Evolutionary conservation across 169 alveolate species (phyloP).

Genomic region (Fabrea salina): DNA sequence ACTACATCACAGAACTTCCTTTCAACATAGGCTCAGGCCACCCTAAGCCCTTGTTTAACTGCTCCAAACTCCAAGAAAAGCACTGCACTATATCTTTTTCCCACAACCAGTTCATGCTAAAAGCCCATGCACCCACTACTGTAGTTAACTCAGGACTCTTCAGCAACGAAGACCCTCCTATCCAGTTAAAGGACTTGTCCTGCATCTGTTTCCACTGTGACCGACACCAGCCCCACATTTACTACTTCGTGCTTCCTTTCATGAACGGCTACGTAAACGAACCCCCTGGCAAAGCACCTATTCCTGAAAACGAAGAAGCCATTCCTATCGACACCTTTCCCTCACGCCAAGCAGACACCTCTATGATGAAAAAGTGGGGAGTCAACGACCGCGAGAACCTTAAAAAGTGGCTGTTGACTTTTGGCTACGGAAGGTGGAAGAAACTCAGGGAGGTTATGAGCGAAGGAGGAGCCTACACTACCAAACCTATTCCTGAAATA

Average conservation of each 20-base stretch:
- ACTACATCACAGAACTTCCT: slow-evolving; percentile 12
- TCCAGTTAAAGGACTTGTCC: not conserved
- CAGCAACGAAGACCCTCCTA: not conserved
- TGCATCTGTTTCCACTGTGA: slow-evolving; percentile 28
- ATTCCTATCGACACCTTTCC: slow-evolving; percentile 25
- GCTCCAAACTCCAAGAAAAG: not conserved
- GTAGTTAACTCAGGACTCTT: slow-evolving; percentile 4
- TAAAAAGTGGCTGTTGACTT: slow-evolving; percentile 74
- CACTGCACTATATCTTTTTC: slow-evolving; percentile 17
- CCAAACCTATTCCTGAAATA: slow-evolving; percentile 70
- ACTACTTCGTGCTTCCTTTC: slow-evolving; percentile 26
- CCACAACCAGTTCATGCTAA: slow-evolving; percentile 5
- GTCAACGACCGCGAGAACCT: slow-evolving; percentile 78
- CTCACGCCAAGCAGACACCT: slow-evolving; percentile 17
- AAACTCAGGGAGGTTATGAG: slow-evolving; percentile 58
- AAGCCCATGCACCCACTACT: not conserved
- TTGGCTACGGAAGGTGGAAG: slow-evolving; percentile 87
- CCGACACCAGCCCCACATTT: not conserved
- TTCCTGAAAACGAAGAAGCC: slow-evolving; percentile 18
- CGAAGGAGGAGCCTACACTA: slow-evolving; percentile 53
- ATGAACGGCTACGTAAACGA: not conserved
- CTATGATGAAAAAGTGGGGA: slow-evolving; percentile 62
- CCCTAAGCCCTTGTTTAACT: not conserved
- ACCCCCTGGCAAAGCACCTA: slow-evolving; percentile 28
- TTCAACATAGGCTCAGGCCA: slow-evolving; percentile 24